Conservation (phyloP, 1,284 basidiomycete species). For the Pseudozyma flocculosa region DNA sequence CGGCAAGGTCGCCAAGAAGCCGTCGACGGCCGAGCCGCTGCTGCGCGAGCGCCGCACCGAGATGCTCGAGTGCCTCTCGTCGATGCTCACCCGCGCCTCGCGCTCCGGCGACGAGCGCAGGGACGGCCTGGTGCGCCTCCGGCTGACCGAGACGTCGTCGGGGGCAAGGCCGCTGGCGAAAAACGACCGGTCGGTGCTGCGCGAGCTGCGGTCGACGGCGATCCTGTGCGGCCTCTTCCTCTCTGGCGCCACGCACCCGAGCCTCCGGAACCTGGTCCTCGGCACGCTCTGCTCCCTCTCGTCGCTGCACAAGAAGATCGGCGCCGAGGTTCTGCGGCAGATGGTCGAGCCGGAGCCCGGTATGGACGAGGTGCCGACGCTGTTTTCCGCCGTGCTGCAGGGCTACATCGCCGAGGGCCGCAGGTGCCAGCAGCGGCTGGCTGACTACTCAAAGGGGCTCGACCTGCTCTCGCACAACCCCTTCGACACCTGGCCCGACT, state of each 20-base stretch:
- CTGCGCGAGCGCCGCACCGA: constrained; percentile 17
- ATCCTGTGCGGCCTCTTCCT: constrained; percentile 27
- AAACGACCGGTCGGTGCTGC: constrained; percentile 14
- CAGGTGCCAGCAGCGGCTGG: constrained; percentile 16
- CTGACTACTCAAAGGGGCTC: constrained; percentile 25
- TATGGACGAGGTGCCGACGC: constrained; percentile 4
- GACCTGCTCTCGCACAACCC: constrained; percentile 11
- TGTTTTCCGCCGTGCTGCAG: constrained; percentile 10
- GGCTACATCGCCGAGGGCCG: constrained; percentile 11
- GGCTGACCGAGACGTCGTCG: constrained; percentile 6
- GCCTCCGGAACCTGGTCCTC: constrained; percentile 24
- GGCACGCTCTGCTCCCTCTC: constrained; percentile 20
- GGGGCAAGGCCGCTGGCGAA: background rate
- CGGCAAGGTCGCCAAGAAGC: constrained; percentile 18
- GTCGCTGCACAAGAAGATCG: constrained; percentile 12
- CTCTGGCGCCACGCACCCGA: constrained; percentile 11
- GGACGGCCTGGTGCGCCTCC: constrained; percentile 24
- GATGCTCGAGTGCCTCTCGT: constrained; percentile 8
- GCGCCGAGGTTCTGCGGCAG: constrained; percentile 7
- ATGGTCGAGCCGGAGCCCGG: constrained; percentile 7
- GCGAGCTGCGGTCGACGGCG: constrained; percentile 24
- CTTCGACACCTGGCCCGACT: constrained; percentile 16
- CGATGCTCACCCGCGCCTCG: constrained; percentile 9
- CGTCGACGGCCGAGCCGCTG: constrained; percentile 15
- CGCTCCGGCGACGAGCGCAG: constrained; percentile 7